Percentiles rank a stretch among this genome's conserved stretches.
These are phyloP conservation scores for Stagonosporopsis tanaceti DNA, from an alignment of 2,329 filamentous ascomycete species.

Conservation along the genomic window DNA sequence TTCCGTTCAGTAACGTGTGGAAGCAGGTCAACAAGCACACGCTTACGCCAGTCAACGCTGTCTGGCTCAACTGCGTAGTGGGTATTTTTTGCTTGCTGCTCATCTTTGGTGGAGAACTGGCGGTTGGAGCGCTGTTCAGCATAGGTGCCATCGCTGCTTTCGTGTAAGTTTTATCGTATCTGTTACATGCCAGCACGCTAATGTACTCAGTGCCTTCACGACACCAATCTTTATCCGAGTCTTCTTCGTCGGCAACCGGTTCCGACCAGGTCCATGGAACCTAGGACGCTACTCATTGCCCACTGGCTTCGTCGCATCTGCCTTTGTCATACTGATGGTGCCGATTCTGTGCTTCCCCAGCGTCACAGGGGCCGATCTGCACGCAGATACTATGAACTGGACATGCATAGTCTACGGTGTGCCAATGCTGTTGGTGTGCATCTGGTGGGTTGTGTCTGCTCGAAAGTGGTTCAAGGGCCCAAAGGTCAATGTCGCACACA, in stretches of 20 bases:
- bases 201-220: slow-evolving; percentile 55
- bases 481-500: slow-evolving; percentile 70
- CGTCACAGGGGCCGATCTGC: slow-evolving; percentile 63
- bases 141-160: slow-evolving; percentile 75
- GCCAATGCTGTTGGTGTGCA: slow-evolving; percentile 65
- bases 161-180: slow-evolving; percentile 51
- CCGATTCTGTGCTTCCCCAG: slow-evolving; percentile 73
- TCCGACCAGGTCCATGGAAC: slow-evolving; percentile 74
- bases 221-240: slow-evolving; percentile 67
- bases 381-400: slow-evolving; percentile 69
- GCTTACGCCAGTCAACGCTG: slow-evolving; percentile 73
- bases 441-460: slow-evolving; percentile 72
- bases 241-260: slow-evolving; percentile 68
- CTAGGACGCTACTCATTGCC: slow-evolving; percentile 66
- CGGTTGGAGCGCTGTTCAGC: slow-evolving; percentile 73
- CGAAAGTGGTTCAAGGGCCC: slow-evolving; percentile 75
- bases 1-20: slow-evolving; percentile 67
- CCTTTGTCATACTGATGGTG: slow-evolving; percentile 71
- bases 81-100: slow-evolving; percentile 69
- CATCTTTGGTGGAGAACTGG: slow-evolving; percentile 69
- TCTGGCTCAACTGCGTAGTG: slow-evolving; percentile 70
- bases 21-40: slow-evolving; percentile 68
- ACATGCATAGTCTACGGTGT: slow-evolving; percentile 71
- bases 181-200: background rate
- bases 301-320: slow-evolving; percentile 64